These are phyloP conservation scores for Nannochloris sp. DNA, from an alignment of 139 green algal species.

Conservation along the genomic window DNA sequence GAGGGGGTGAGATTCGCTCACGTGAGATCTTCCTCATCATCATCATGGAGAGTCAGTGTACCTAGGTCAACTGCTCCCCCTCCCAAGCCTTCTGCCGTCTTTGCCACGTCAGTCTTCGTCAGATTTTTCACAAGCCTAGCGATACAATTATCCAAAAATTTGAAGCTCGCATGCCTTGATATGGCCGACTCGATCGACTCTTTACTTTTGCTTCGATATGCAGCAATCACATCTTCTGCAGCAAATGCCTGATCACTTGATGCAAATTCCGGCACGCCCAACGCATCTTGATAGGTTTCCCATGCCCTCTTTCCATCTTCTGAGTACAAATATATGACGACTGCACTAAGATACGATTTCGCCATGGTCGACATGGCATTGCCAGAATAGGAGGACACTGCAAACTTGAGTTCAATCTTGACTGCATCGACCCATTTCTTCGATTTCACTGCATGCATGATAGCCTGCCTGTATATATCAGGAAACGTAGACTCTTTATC, in stretches of 20 bases:
- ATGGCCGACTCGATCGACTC: conserved; percentile 17
- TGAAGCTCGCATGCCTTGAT: conserved; percentile 11
- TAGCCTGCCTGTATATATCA: conserved; percentile 37
- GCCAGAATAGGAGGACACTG: conserved; percentile 31
- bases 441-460: conserved; percentile 20
- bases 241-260: conserved; percentile 62
- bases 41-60: neutral
- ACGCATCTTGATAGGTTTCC: conserved; percentile 52
- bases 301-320: conserved; percentile 45
- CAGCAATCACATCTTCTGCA: conserved; percentile 60
- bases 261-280: conserved; percentile 52
- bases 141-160: conserved; percentile 33
- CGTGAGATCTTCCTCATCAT: conserved; percentile 39
- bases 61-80: conserved; percentile 17
- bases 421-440: conserved; percentile 40
- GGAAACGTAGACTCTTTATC: conserved; percentile 36
- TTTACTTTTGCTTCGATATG: conserved; percentile 42
- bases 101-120: conserved; percentile 1
- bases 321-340: conserved; percentile 57
- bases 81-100: neutral
- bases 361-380: conserved; percentile 31
- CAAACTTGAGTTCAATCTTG: conserved; percentile 50
- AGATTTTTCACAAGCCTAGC: conserved; percentile 40
- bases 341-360: conserved; percentile 58
- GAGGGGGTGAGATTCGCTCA: conserved; percentile 6